Base-by-base conservation (phyloP, 305 asterid genomes). In the Fraxinus baroniana region DNA sequence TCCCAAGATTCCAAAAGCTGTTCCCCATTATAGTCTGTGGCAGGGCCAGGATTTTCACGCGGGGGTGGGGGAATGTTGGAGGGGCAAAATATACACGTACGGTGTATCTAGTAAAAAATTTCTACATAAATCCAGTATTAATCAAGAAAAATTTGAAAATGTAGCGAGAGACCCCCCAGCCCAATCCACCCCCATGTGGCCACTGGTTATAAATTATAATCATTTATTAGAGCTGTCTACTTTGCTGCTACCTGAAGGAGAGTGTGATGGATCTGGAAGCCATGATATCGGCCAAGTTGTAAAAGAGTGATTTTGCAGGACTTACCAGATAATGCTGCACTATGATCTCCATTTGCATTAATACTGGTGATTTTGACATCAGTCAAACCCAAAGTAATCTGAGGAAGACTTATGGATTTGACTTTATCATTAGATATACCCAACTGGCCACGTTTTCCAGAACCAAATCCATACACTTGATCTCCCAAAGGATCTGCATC, bases 321-420 rank as follows among this genome's bases (percentile, higher is more conserved):
- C 91, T 81, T 73, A 91, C 98, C 91, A n/a, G 92, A 88, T 87
- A 96, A 85, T 80, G 97, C 99, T 71, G 95, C 92, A 90, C 99
- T 96, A 78, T 93, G 99, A 88, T 96, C 99, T 83, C 98, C 99
- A 86, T 92, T 92, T 22, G 98, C 95, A 79, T 68, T 33, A 77
- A 94, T 64, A 72, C 84, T 81, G 26, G 68, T 72, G 74, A 90
- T 86, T 75, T 80, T 79, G 79, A 89, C 84, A 78, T 85, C 83
- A 46, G 83, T 82, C 71, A 94, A 88, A 37, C 95, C 97, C 87
- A 89, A 41, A 64, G 93, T 84, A 33, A 83, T 82, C 82, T 90
- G 98, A 83, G 99, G 99, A 73, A 86, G 82, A 82, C 80, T 90
- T 79, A 77, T 82, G 44, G 91, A 86, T 85, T 86, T 91, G 64